A percentile compares a stretch with the other conserved stretches of the same genome.
These are phyloP conservation scores for Logfia minima DNA, from an alignment of 129 eudicot genomes.

Conservation along the genomic window DNA sequence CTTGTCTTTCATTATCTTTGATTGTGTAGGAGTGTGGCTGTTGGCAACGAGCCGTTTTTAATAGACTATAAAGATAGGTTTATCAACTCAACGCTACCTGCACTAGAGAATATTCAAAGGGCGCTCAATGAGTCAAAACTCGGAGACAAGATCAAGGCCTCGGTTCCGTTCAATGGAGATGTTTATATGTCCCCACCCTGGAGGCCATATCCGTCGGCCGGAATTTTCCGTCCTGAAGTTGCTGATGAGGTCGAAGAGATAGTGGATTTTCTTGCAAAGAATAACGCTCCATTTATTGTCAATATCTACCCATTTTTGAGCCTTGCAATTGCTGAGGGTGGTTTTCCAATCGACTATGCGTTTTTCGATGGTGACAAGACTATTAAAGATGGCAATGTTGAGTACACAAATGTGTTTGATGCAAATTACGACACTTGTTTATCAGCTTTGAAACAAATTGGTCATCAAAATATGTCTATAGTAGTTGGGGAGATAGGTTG, in stretches of 20 bases:
- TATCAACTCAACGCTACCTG: slow-evolving; percentile 42
- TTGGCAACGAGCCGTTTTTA: slow-evolving; percentile 71
- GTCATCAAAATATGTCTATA: slow-evolving; percentile 39
- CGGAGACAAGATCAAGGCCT: slow-evolving; percentile 56
- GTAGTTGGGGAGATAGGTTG: slow-evolving; percentile 71
- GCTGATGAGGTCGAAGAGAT: slow-evolving; percentile 39
- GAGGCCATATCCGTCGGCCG: slow-evolving; percentile 47
- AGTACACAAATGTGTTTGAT: slow-evolving; percentile 59
- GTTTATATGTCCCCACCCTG: slow-evolving; percentile 43
- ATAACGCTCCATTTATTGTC: slow-evolving; percentile 55
- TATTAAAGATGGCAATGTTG: slow-evolving; percentile 34
- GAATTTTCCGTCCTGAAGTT: slow-evolving; percentile 54
- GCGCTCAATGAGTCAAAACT: slow-evolving; percentile 55
- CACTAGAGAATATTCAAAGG: slow-evolving; percentile 48
- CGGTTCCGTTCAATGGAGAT: slow-evolving; percentile 66
- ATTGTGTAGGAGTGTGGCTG: slow-evolving; percentile 55
- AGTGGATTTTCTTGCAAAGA: slow-evolving; percentile 34
- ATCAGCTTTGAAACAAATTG: slow-evolving; percentile 41
- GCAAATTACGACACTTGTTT: slow-evolving; percentile 64
- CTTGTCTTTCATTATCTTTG: not conserved
- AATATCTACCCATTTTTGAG: slow-evolving; percentile 68
- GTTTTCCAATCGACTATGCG: slow-evolving; percentile 56
- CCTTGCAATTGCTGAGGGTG: slow-evolving; percentile 30
- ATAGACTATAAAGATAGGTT: slow-evolving; percentile 46
- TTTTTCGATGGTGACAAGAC: slow-evolving; percentile 53